These are phyloP conservation scores for Gossypium herbaceum DNA, from an alignment of 345 rosid species.

Conservation along the genomic window DNA sequence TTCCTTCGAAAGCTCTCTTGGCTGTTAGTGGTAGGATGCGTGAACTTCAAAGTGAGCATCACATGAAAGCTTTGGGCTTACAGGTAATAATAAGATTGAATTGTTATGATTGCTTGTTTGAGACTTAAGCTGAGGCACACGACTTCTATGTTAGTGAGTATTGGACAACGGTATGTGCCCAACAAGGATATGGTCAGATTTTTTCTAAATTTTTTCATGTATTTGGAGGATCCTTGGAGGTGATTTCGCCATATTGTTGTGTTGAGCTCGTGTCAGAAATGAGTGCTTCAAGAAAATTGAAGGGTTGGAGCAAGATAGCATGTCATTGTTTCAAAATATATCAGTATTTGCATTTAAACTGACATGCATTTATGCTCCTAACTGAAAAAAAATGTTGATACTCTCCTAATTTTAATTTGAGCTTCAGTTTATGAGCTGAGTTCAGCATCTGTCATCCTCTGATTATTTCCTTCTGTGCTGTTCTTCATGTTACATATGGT, in stretches of 20 bases:
- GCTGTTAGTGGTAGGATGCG: constrained; percentile 99
- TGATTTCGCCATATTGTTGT: not conserved
- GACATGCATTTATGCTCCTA: not conserved
- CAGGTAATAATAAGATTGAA: constrained; percentile 56
- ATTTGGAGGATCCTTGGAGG: not conserved
- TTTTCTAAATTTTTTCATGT: not conserved
- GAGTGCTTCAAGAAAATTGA: not conserved
- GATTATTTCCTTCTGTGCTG: not conserved
- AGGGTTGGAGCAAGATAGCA: not conserved
- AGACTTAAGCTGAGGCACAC: not conserved
- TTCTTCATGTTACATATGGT: constrained; percentile 9
- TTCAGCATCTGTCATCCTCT: not conserved
- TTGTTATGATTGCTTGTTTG: not conserved
- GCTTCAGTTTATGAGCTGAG: not conserved
- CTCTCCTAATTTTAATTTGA: not conserved
- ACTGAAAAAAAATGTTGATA: not conserved
- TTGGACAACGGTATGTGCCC: not conserved
- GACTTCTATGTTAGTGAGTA: not conserved
- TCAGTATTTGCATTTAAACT: not conserved
- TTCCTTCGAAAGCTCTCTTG: constrained; percentile 95
- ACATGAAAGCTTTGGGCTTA: constrained; percentile 89
- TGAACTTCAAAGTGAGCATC: constrained; percentile 89
- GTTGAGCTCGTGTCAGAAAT: not conserved
- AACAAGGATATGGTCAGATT: not conserved
- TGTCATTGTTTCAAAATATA: not conserved